Conservation (phyloP, 257 asterid species). For the Oldenlandia corymbosa region DNA sequence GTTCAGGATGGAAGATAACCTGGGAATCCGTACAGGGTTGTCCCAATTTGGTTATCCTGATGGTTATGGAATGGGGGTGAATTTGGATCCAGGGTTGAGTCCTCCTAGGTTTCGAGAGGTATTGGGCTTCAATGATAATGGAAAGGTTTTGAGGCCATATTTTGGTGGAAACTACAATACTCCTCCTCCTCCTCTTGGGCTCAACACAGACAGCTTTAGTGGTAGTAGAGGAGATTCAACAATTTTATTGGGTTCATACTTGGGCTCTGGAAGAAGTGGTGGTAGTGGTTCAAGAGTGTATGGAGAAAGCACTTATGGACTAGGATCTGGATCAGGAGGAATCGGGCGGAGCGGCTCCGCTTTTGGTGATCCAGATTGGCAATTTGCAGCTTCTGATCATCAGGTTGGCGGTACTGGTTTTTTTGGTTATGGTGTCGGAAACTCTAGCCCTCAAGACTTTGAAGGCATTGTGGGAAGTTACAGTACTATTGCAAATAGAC, state of each 20-base stretch:
- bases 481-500: conserved; percentile 51
- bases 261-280: conserved; percentile 53
- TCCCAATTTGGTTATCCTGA: conserved; percentile 45
- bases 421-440: conserved; percentile 45
- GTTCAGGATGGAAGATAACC: conserved; percentile 52
- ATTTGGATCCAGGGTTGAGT: conserved; percentile 60
- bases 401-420: conserved; percentile 36
- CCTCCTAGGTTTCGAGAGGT: conserved; percentile 51
- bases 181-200: conserved; percentile 79
- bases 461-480: conserved; percentile 37
- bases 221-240: conserved; percentile 54
- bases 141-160: conserved; percentile 55
- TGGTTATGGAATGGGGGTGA: conserved; percentile 61
- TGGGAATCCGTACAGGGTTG: conserved; percentile 49
- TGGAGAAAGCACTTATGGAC: conserved; percentile 48
- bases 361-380: conserved; percentile 47
- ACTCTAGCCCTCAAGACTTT: conserved; percentile 33
- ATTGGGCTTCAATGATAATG: conserved; percentile 52
- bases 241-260: conserved; percentile 42
- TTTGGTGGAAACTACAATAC: conserved; percentile 42
- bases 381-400: conserved; percentile 33
- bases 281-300: conserved; percentile 60
- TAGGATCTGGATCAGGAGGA: conserved; percentile 58
- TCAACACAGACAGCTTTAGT: conserved; percentile 38
- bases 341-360: conserved; percentile 47